Evolutionary conservation across 305 asterid genomes (phyloP), one percentile per base, ranked within the genome.

Genomic region (Fraxinus dipetala): DNA sequence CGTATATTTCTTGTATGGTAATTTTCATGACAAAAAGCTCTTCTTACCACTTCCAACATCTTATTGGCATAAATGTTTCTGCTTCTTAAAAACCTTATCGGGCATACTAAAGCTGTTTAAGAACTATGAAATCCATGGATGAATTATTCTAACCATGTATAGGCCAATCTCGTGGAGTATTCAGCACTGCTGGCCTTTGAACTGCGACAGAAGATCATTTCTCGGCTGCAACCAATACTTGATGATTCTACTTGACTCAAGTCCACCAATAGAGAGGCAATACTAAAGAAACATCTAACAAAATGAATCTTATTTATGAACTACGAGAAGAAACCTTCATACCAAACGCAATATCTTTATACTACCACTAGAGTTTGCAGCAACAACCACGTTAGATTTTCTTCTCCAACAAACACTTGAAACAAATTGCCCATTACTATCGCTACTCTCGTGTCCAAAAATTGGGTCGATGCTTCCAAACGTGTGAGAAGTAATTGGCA

Each of bases 351-450:
- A 78, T 31, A 91, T 78, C 73, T 87, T 86, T 7, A 92, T 85
- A 75, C 80, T 77, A 28, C 95, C 95, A 6, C 81, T 82, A 7
- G 97, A 93, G 87, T 91, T 92, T 8, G 94, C 93, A 24, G 89
- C 88, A 75, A 81, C 89, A n/a, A 92, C 69, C 90, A 87, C 86
- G 75, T 87, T 76, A 0, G 92, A 91, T 73, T 90, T 93, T 32
- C 70, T 79, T 76, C 91, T 85, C 95, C 95, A 93, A 81, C 95
- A 89, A 73, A 91, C 89, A 78, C 95, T 92, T 24, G 97, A 89
- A 83, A 93, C 91, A 82, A 86, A 90, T 48, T 87, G 90, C 20
- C 72, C 89, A 26, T 78, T 77, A 35, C 79, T 76, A 74, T 88
- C 89, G 20, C 35, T 75, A 56, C 40, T 59, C 73, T 89, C 89